phyloP scores from a whole-genome alignment of 257 asterid genomes.

The Lavandula angustifolia region DNA sequence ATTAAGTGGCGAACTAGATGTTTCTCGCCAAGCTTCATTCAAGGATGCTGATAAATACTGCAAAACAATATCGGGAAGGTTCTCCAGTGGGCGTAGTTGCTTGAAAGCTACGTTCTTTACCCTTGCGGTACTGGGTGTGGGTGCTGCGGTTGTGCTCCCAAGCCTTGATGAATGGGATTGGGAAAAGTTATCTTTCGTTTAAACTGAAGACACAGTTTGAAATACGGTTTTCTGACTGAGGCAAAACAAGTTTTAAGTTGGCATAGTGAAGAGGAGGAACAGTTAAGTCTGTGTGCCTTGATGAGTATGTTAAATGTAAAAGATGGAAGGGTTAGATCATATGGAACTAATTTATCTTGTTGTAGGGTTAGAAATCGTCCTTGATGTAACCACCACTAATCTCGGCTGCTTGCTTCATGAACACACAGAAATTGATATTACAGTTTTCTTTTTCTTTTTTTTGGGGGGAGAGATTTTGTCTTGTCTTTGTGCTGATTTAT shows the following conservation, averaged over 20 bases:
- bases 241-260: conserved; percentile 21
- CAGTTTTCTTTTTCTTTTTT: background rate
- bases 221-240: conserved; percentile 24
- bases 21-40: conserved; percentile 35
- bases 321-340: conserved; percentile 21
- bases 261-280: conserved; percentile 34
- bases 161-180: conserved; percentile 49
- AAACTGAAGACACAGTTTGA: conserved; percentile 19
- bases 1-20: conserved; percentile 53
- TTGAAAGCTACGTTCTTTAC: conserved; percentile 45
- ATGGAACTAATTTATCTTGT: conserved; percentile 20
- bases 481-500: background rate
- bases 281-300: conserved; percentile 35
- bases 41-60: conserved; percentile 73
- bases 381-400: conserved; percentile 29
- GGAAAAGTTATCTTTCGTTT: conserved; percentile 41
- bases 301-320: conserved; percentile 24
- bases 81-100: conserved; percentile 57
- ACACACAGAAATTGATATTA: conserved; percentile 24
- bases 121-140: conserved; percentile 47
- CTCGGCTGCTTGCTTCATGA: conserved; percentile 28
- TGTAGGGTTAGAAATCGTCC: conserved; percentile 25
- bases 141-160: conserved; percentile 50
- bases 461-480: conserved; percentile 15
- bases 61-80: conserved; percentile 47